phyloP scores from a whole-genome alignment of 495 filamentous ascomycete genomes.

The Sordaria brevicollis region DNA sequence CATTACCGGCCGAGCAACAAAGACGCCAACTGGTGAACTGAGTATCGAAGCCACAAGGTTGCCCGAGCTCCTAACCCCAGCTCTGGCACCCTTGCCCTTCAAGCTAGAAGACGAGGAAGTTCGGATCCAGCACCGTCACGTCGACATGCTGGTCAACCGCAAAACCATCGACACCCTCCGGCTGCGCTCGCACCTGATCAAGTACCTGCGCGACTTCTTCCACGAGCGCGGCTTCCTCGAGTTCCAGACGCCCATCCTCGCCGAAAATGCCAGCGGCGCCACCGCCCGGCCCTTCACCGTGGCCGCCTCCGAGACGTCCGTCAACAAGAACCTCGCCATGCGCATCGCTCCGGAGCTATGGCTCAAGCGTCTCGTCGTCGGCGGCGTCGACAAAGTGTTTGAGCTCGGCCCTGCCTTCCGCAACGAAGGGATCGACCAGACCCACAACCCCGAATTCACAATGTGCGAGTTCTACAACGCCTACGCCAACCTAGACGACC shows the following conservation, averaged over 20 bases:
- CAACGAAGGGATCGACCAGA: conserved; percentile 92
- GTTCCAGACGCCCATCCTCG: conserved; percentile 82
- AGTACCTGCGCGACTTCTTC: conserved; percentile 64
- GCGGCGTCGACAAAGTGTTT: conserved; percentile 85
- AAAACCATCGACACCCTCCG: conserved; percentile 55
- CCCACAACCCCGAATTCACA: conserved; percentile 96
- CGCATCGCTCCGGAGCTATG: conserved; percentile 89
- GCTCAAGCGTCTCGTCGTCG: conserved; percentile 92
- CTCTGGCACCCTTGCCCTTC: conserved; percentile 62
- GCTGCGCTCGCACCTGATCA: conserved; percentile 63
- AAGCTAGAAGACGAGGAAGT: conserved; percentile 55
- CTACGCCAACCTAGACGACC: conserved; percentile 65
- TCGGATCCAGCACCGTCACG: conserved; percentile 57
- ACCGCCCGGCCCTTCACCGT: conserved; percentile 79
- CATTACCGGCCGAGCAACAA: conserved; percentile 60
- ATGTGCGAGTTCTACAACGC: conserved; percentile 94
- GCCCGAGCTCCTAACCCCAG: conserved; percentile 64
- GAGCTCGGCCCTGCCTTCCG: conserved; percentile 88
- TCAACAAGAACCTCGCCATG: conserved; percentile 56
- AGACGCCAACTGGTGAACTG: conserved; percentile 65
- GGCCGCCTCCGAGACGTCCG: conserved; percentile 52
- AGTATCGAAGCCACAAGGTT: conserved; percentile 57
- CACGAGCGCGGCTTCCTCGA: conserved; percentile 63
- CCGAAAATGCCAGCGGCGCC: conserved; percentile 67
- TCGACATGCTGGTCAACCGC: conserved; percentile 70